Base-by-base conservation (phyloP, 345 rosid genomes). In the Lepidium sativum region DNA sequence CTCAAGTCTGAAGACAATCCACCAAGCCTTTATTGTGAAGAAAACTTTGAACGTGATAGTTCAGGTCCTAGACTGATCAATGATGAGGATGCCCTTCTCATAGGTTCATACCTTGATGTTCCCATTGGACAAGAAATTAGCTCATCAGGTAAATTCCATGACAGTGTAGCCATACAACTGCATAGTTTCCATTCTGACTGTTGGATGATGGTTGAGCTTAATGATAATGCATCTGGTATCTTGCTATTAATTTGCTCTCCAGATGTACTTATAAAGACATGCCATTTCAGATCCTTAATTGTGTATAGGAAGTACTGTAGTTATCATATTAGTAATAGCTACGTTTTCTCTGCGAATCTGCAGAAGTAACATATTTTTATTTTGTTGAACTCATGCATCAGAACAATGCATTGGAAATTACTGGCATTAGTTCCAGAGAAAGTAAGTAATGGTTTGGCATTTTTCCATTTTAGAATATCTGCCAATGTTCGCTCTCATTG, bases 41-140 rank as follows among this genome's bases (percentile, higher is more conserved):
- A 88, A 72, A 91, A 86, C 40, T 84, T 80, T 77, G 97, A 88
- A 55, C 87, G 57, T 41, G 91, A 86, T 82, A 82, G 80, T 49
- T 61, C 83, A 54, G 81, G 84, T 5, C 40, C 72, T 13, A 86
- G 84, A 82, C 84, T 74, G 41, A 61, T 75, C 51, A 67, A 79
- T 70, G 79, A 79, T 70, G 99, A 91, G 50, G 86, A 67, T 70
- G 57, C 83, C 67, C 83, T 86, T 69, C 81, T 81, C 47, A 82
- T 91, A 51, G 99, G 99, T 37, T 85, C 97, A 41, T 95, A 78
- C 80, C 82, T 91, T 37, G 96, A 95, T 73, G 88, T 95, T 78
- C 96, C 97, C 57, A 53, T 88, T 57, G 97, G 97, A 62, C 99
- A 95, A 78, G 99, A 95, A 73, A 80, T 91, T 63, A 79, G 65